These are phyloP conservation scores for Quercus engelmannii DNA, from an alignment of 306 rosid genomes.

Conservation along the genomic window DNA sequence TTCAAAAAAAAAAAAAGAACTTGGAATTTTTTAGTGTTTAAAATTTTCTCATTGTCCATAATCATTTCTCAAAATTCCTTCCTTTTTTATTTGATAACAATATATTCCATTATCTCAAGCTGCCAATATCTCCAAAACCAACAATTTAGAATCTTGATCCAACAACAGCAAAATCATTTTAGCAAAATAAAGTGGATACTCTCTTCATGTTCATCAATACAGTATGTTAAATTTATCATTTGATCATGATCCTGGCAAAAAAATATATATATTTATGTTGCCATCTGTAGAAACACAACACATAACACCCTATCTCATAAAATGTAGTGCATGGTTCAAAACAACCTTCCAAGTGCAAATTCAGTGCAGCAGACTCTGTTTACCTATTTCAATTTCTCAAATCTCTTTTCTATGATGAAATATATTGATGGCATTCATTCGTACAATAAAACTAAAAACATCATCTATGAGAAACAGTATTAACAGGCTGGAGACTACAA, in stretches of 20 bases:
- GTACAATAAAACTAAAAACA: neutral
- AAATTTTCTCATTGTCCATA: neutral
- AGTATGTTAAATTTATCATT: too few species aligned
- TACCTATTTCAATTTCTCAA: neutral
- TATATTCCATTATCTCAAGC: neutral
- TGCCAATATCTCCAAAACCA: neutral
- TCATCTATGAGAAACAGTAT: neutral
- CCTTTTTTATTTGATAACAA: neutral
- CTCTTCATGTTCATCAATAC: neutral
- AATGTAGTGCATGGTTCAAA: neutral
- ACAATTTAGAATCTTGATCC: neutral
- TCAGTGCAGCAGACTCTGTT: neutral
- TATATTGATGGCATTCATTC: neutral
- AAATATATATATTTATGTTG: neutral
- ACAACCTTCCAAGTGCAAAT: constrained; percentile 4
- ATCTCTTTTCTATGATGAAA: neutral
- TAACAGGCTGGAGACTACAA: neutral
- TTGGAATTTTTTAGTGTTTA: neutral
- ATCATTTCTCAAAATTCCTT: neutral
- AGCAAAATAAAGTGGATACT: neutral
- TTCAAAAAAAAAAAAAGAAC: too few species aligned
- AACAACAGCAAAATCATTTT: neutral
- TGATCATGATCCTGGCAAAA: neutral
- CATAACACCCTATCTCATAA: constrained; percentile 1
- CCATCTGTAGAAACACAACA: neutral